Base-by-base conservation (phyloP, 75 land plant genomes). In the Picea glauca region DNA sequence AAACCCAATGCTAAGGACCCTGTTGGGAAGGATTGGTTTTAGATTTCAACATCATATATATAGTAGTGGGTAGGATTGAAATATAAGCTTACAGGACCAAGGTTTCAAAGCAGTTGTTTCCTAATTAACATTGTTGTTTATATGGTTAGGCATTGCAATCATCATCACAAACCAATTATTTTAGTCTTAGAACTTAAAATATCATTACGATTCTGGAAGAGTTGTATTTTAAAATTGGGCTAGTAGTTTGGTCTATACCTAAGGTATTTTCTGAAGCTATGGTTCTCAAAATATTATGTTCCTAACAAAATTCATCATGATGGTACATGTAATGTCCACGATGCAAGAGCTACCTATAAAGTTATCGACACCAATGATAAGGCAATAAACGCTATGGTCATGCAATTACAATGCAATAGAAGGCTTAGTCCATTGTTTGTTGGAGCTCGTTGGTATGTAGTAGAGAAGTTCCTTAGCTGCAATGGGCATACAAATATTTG, bases 371-470 rank as follows among this genome's bases (percentile, higher is more conserved):
- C 90, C 26, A 98, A 94, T 83, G 93, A 94, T 88, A 98, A 98
- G 83, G 94, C 98, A 3, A 90, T 93, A 81, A 98, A 98, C 72
- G 82, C 94, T 4, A 82, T 95, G 17, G 82, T 94, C 80, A 78
- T 85, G 32, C 98, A 91, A 74, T 79, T 98, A 56, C 98, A 93
- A 82, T 88, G 92, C 60, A 98, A 98, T 76, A 83, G 95, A 80
- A 98, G 93, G 85, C 85, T 98, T 78, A 98, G 98, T 15, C 92
- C 98, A 66, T 90, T 90, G 59, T 88, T 98, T 87, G 99, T 95
- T 15, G 87, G 91, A 83, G 84, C 93, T 40, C 89, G 86, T 13
- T 98, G 99, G 99, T 81, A 91, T 60, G 91, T 84, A 11, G 90
- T 95, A 58, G 96, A 98, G 14, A 91, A 88, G 76, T 98, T 98